A percentile compares a stretch with the other conserved stretches of the same genome.
Evolutionary conservation across 176 grass and related monocot species (phyloP).

Genomic region (Puya raimondii): DNA sequence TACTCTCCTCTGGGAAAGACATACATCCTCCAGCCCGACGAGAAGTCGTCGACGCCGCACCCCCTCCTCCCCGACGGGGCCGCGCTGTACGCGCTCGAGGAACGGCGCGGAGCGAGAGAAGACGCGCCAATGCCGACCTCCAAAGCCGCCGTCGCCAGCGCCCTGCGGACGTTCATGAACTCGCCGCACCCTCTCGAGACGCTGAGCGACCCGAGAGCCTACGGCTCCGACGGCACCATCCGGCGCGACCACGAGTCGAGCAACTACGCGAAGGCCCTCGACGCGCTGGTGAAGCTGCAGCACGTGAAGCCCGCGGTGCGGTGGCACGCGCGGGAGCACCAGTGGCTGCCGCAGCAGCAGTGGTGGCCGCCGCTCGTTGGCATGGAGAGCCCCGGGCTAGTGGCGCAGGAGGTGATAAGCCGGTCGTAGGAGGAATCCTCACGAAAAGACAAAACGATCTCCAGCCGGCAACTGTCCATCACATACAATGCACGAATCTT

Average conservation of each 20-base stretch:
- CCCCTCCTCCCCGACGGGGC: conserved; percentile 67
- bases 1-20: conserved; percentile 78
- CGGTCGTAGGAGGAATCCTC: no score
- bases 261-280: conserved; percentile 66
- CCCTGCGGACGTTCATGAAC: conserved; percentile 81
- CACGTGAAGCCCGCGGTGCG: conserved; percentile 25
- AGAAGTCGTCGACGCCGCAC: conserved; percentile 51
- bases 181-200: conserved; percentile 94
- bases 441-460: no score
- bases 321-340: conserved; percentile 11
- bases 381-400: background rate
- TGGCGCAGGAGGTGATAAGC: no score
- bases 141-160: conserved; percentile 40
- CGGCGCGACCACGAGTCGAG: conserved; percentile 91
- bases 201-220: conserved; percentile 72
- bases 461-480: no score
- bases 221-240: conserved; percentile 80
- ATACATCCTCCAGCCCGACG: conserved; percentile 84
- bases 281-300: conserved; percentile 41
- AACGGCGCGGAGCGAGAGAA: background rate
- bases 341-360: conserved; percentile 39
- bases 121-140: conserved; percentile 5
- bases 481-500: no score
- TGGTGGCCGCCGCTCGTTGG: conserved; percentile 65
- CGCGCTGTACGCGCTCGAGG: conserved; percentile 62